Conservation (phyloP, 805 yeast genomes). For the Candida quercuum region DNA sequence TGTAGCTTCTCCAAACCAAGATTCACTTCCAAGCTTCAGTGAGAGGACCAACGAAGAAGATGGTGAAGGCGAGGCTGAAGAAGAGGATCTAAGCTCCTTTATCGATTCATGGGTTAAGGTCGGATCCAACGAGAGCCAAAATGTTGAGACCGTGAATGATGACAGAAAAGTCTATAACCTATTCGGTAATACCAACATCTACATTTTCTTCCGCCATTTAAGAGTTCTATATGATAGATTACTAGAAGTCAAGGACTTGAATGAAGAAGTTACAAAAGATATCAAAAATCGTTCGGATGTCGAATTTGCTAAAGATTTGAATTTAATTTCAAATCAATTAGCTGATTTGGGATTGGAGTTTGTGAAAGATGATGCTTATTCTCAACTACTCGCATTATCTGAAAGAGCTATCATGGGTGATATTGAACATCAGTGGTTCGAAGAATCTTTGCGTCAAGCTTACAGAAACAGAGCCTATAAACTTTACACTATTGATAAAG, state of each 20-base stretch:
- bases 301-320: slow-evolving; percentile 82
- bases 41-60: slow-evolving; percentile 21
- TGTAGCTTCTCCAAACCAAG: slow-evolving; percentile 19
- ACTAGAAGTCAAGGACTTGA: slow-evolving; percentile 66
- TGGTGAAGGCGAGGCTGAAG: slow-evolving; percentile 23
- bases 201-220: slow-evolving; percentile 83
- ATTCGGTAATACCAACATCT: slow-evolving; percentile 84
- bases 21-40: slow-evolving; percentile 7
- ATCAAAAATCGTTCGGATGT: slow-evolving; percentile 57
- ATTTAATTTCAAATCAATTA: slow-evolving; percentile 72
- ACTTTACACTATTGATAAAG: slow-evolving; percentile 89
- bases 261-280: slow-evolving; percentile 68
- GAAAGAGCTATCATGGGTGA: slow-evolving; percentile 82
- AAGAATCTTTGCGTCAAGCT: slow-evolving; percentile 92
- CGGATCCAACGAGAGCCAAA: slow-evolving; percentile 17
- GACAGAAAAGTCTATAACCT: slow-evolving; percentile 60
- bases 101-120: slow-evolving; percentile 24
- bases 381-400: slow-evolving; percentile 70
- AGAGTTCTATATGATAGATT: slow-evolving; percentile 78
- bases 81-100: slow-evolving; percentile 17
- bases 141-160: slow-evolving; percentile 23
- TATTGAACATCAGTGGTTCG: slow-evolving; percentile 90
- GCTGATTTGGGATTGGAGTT: slow-evolving; percentile 77
- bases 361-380: slow-evolving; percentile 63
- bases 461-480: slow-evolving; percentile 91